These are phyloP conservation scores for Didymella arachidicola DNA, from an alignment of 2,329 filamentous ascomycete genomes.

Conservation along the genomic window DNA sequence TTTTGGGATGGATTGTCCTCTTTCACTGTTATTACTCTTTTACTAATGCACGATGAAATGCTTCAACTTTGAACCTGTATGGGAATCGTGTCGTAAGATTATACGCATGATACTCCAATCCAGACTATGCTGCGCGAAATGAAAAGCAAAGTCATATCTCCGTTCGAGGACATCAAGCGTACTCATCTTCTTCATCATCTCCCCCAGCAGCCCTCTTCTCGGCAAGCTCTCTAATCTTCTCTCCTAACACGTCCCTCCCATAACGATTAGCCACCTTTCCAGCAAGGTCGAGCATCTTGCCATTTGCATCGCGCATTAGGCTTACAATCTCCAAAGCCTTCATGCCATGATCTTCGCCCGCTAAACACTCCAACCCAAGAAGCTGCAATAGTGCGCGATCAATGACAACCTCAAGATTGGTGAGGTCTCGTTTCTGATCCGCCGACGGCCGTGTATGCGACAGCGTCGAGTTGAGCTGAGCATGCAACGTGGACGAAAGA, in stretches of 20 bases:
- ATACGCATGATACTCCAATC: background rate
- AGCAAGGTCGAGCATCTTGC: constrained; percentile 90
- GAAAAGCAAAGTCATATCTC: background rate
- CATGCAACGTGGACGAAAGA: constrained; percentile 73
- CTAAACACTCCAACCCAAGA: constrained; percentile 86
- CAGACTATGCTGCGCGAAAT: background rate
- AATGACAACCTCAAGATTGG: constrained; percentile 78
- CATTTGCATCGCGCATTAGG: constrained; percentile 82
- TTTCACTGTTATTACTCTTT: constrained; percentile 42
- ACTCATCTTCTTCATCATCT: constrained; percentile 54
- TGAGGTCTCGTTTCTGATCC: constrained; percentile 71
- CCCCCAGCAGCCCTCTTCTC: constrained; percentile 71
- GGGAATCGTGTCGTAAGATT: background rate
- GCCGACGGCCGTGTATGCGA: constrained; percentile 71
- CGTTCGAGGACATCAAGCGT: constrained; percentile 4
- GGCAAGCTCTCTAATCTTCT: constrained; percentile 88
- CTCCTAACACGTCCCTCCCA: constrained; percentile 77
- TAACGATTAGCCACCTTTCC: constrained; percentile 89
- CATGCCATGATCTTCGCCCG: constrained; percentile 93
- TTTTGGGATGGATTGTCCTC: constrained; percentile 36
- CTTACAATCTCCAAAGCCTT: constrained; percentile 89
- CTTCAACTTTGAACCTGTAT: constrained; percentile 5
- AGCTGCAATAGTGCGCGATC: constrained; percentile 92
- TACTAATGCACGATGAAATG: constrained; percentile 41
- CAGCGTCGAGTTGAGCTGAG: constrained; percentile 78